Evolutionary conservation across 1,284 basidiomycete species (phyloP), one percentile per base, ranked within the genome.

Genomic region (Ceratobasidium sp.): DNA sequence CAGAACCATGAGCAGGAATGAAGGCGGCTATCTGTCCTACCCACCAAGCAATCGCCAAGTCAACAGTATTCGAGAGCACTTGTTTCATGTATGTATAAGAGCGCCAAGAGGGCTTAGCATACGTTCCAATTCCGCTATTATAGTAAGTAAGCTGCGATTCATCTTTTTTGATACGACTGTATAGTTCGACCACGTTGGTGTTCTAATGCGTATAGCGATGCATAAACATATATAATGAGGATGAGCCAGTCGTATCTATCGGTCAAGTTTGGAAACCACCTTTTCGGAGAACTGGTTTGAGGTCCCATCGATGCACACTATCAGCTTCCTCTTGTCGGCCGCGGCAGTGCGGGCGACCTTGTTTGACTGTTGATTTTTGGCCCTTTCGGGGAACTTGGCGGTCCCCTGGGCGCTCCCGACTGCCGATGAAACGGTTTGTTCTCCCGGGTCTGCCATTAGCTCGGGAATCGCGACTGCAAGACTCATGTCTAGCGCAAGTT

Each of bases 111-210:
- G 79, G 77, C 27, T 60, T 50, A 1, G 78, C 73, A 52, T 70
- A 79, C 2, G 79, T 79, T 18, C 79, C 79, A 35, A 78, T 62
- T 20, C 77, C 79, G 60, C 79, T 78, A 50, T 78, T 76, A 35
- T 78, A 79, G 60, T 79, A 79, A 7, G 78, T 79, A 23, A 79
- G 59, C 48, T 79, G 68, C 12, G 52, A 27, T 27, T 55, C 14
- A 18, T 59, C 54, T 48, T 57, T 70, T 16, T 44, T 59, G 50
- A 70, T 70, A n/a, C 38, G 68, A 30, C 41, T 70, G n/a, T 70
- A 70, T 8, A 70, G 68, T 35, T 70, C 68, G 35, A 70, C 54
- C 5, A 70, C 68, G 27, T 70, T 70, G 35, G 68, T 70, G 35
- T 59, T 70, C 68, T 70, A 41, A 41, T n/a, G n/a, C n/a, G n/a